Base-by-base conservation (phyloP, 225 moss, liverwort and hornwort species). In the Sphagnum contortum region DNA sequence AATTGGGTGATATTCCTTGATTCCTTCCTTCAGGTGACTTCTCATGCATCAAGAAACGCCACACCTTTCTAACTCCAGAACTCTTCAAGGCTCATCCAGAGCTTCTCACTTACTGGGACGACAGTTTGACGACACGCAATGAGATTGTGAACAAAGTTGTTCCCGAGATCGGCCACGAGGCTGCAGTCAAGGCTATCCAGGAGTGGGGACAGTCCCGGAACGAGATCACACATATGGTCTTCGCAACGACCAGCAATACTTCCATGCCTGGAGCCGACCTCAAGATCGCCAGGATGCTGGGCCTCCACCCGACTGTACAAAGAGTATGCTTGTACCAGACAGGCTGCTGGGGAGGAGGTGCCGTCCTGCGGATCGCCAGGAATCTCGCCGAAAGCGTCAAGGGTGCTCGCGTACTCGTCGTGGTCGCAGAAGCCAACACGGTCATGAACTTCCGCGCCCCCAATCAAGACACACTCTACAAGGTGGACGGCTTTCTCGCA, bases 391-490 rank as follows among this genome's bases (percentile, higher is more conserved):
- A 81, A 59, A 83, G 81, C 66, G 66, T 72, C 3, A 72, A 12
- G 5, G 69, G 70, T 9, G 76, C 78, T 50, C 81, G 87, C 13
- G 81, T 84, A 6, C 53, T 87, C 9, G 60, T 87, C 68, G 57
- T 79, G 48, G 74, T 74, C 0, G 68, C 59, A 11, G 87, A 87
- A 57, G 81, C 81, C 12, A 71, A 70, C 4, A 84, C 81, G 6
- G 51, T 82, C 55, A 68, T 82, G 82, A 82, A 79, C 49, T 87
- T 87, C 71, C 75, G 87, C 3, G 76, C 79, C 45, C 87, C 87
- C 0, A 65, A 48, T 4, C 68, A 79, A 12, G 74, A 81, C 0
- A 79, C 76, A 6, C 61, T 75, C 66, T 70, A 66, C 57, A 70
- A 75, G 29, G 75, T 87, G 4, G 84, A 81, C 9, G 81, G 81